Conservation (phyloP, 2,329 filamentous ascomycete genomes). For the Curvularia lunata region DNA sequence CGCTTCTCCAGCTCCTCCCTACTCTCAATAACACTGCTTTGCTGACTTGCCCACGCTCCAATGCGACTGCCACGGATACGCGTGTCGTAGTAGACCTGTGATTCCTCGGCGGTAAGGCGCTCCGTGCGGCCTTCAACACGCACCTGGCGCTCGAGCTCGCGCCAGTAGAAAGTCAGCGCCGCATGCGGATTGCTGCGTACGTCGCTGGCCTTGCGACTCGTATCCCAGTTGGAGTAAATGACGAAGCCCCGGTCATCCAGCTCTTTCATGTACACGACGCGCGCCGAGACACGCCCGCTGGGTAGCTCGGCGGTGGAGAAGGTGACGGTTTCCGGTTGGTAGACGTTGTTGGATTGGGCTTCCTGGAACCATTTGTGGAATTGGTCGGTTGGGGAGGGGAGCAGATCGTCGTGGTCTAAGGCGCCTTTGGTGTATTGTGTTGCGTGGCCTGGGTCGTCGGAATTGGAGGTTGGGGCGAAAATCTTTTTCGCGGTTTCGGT, state of each 20-base stretch:
- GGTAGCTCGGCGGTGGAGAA: slow-evolving; percentile 85
- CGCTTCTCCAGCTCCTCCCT: slow-evolving; percentile 75
- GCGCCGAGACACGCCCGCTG: slow-evolving; percentile 80
- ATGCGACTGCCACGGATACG: slow-evolving; percentile 79
- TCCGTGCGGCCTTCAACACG: slow-evolving; percentile 80
- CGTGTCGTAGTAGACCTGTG: slow-evolving; percentile 68
- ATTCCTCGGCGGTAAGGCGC: slow-evolving; percentile 72
- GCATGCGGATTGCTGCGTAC: slow-evolving; percentile 77
- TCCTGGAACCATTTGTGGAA: slow-evolving; percentile 89
- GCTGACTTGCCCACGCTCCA: slow-evolving; percentile 91
- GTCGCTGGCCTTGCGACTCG: slow-evolving; percentile 71
- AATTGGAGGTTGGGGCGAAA: slow-evolving; percentile 66
- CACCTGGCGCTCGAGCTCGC: slow-evolving; percentile 83
- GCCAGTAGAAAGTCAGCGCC: slow-evolving; percentile 90
- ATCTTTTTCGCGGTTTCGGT: slow-evolving; percentile 48
- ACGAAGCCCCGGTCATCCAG: slow-evolving; percentile 84
- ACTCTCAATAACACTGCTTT: slow-evolving; percentile 77
- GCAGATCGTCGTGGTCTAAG: slow-evolving; percentile 67
- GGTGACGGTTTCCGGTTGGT: slow-evolving; percentile 86
- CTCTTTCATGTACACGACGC: slow-evolving; percentile 95
- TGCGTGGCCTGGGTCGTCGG: slow-evolving; percentile 66
- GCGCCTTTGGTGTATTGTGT: slow-evolving; percentile 75
- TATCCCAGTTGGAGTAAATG: slow-evolving; percentile 91
- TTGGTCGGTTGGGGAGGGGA: slow-evolving; percentile 73
- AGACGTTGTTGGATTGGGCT: slow-evolving; percentile 66